These are phyloP conservation scores for Candida koratica DNA, from an alignment of 805 yeast genomes.

Conservation along the genomic window DNA sequence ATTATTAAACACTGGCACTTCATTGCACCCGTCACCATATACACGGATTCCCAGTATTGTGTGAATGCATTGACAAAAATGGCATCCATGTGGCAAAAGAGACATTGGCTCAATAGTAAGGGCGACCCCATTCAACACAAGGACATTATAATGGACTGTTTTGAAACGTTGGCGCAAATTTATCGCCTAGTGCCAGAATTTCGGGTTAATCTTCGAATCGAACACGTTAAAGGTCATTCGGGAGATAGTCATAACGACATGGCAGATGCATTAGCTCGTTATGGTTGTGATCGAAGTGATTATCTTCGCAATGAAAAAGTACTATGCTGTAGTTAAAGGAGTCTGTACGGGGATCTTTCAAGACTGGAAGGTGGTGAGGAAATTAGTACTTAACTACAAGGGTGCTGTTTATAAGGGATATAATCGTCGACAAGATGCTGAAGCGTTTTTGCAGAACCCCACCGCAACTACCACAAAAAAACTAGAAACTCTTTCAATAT, in stretches of 20 bases:
- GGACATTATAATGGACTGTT: conserved; percentile 44
- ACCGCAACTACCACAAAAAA: no score
- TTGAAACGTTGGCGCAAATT: conserved; percentile 12
- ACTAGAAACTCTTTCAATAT: background rate
- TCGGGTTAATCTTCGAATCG: conserved; percentile 25
- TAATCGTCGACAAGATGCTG: conserved; percentile 45
- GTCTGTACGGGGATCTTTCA: conserved; percentile 48
- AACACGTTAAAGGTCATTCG: conserved; percentile 70
- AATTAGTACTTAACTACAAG: conserved; percentile 51
- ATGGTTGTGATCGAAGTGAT: conserved; percentile 42
- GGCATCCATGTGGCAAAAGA: conserved; percentile 50
- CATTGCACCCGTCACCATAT: background rate
- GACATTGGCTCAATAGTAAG: conserved; percentile 47
- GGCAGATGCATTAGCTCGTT: conserved; percentile 72
- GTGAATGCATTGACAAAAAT: conserved; percentile 55
- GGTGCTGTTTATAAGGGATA: conserved; percentile 61
- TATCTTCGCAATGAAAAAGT: conserved; percentile 10
- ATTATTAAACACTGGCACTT: conserved; percentile 3
- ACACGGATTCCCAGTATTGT: conserved; percentile 70
- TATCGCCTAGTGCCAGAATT: conserved; percentile 21
- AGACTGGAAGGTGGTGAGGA: conserved; percentile 56
- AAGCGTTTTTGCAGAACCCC: conserved; percentile 27
- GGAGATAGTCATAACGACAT: conserved; percentile 67
- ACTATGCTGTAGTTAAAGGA: conserved; percentile 40
- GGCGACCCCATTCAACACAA: conserved; percentile 48